phyloP scores from a whole-genome alignment of 768 basidiomycete species.

The Vishniacozyma victoriae region DNA sequence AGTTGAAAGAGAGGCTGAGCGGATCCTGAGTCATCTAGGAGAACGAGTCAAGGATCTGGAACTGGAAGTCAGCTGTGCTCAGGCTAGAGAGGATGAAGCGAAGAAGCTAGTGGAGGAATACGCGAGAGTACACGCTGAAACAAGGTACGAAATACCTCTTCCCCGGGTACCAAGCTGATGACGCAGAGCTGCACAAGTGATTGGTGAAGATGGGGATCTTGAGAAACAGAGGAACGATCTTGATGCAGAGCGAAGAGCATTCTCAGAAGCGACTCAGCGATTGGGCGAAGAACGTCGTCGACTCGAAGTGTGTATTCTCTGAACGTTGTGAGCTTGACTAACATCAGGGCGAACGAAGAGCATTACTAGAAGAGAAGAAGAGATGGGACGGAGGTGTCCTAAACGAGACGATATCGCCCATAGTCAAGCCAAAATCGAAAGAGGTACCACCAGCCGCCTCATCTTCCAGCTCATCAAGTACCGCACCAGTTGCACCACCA shows the following conservation, averaged over 20 bases:
- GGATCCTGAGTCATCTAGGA: constrained; percentile 26
- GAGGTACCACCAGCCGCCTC: neutral
- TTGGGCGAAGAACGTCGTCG: constrained; percentile 28
- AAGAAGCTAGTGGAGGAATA: constrained; percentile 28
- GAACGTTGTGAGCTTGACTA: too few relatives aligned
- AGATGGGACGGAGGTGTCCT: constrained; percentile 26
- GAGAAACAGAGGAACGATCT: constrained; percentile 11
- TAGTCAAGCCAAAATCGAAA: neutral
- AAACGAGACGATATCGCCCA: constrained; percentile 15
- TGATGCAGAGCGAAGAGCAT: constrained; percentile 23
- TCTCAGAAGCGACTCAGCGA: constrained; percentile 20
- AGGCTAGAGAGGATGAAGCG: constrained; percentile 34
- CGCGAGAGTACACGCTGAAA: constrained; percentile 13
- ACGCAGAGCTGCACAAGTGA: constrained; percentile 1
- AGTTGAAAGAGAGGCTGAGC: constrained; percentile 27
- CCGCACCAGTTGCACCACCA: too few relatives aligned
- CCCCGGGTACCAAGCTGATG: neutral
- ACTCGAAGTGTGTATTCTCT: too few relatives aligned
- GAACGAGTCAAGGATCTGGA: constrained; percentile 42
- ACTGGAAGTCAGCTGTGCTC: constrained; percentile 30
- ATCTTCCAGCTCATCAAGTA: constrained; percentile 5
- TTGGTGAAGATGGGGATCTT: constrained; percentile 3
- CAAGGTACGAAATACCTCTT: constrained; percentile 4
- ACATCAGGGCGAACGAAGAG: constrained; percentile 27
- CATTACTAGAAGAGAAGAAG: constrained; percentile 32